These are phyloP conservation scores for Eucalyptus tenuipes DNA, from an alignment of 345 rosid species.

Conservation along the genomic window DNA sequence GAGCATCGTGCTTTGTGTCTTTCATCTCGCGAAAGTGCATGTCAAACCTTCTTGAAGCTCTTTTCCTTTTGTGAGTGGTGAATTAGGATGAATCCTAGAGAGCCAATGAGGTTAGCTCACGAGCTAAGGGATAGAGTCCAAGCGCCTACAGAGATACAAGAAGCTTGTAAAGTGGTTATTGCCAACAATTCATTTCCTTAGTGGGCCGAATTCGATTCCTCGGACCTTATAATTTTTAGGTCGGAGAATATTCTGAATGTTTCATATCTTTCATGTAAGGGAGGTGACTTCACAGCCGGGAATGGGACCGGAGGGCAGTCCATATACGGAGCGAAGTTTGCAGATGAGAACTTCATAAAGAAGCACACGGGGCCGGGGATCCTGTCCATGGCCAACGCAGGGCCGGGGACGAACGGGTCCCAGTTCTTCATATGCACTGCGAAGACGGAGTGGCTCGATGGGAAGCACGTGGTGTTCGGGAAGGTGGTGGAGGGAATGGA, in stretches of 20 bases:
- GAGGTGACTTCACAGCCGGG: conserved; percentile 8
- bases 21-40: background rate
- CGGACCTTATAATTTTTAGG: background rate
- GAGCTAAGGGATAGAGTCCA: background rate
- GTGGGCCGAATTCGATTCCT: background rate
- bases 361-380: conserved; percentile 2
- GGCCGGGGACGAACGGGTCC: conserved; percentile 2
- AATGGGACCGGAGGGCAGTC: conserved; percentile 11
- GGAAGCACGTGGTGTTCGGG: conserved; percentile 9
- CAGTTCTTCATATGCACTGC: conserved; percentile 8
- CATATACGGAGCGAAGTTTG: conserved; percentile 3
- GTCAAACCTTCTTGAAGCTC: background rate
- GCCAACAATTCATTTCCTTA: background rate
- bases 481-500: conserved; percentile 2
- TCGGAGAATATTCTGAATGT: background rate
- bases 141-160: background rate
- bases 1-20: background rate
- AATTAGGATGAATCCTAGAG: background rate
- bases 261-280: background rate
- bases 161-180: background rate
- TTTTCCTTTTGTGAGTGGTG: background rate
- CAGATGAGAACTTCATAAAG: conserved; percentile 3
- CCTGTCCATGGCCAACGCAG: conserved; percentile 11
- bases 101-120: background rate
- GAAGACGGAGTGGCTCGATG: background rate